Percentiles rank a stretch among this genome's conserved stretches.
Evolutionary conservation across 441 rosid species (phyloP).

Genomic region (Capsella rubella): DNA sequence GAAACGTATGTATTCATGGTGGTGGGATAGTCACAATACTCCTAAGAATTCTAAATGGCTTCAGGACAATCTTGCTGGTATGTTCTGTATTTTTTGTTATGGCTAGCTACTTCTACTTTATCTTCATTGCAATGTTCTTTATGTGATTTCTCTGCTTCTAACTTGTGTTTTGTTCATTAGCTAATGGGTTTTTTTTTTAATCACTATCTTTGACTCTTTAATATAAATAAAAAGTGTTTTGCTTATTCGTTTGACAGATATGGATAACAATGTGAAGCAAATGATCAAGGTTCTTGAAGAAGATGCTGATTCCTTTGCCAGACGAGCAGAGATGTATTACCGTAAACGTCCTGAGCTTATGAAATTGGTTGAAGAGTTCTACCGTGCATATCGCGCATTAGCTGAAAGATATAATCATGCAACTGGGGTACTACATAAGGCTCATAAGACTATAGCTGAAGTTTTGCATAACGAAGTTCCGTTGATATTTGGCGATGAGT

Average conservation of each 20-base stretch:
- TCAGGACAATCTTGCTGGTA: slow-evolving; percentile 94
- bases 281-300: slow-evolving; percentile 98
- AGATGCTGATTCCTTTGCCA: slow-evolving; percentile 99
- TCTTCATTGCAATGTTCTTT: background rate
- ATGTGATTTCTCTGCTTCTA: background rate
- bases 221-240: background rate
- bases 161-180: background rate
- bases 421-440: slow-evolving; percentile 85
- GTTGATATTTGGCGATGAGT: slow-evolving; percentile 67
- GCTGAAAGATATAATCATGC: slow-evolving; percentile 99
- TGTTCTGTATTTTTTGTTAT: background rate
- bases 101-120: background rate
- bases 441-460: slow-evolving; percentile 89
- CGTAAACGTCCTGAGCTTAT: slow-evolving; percentile 95
- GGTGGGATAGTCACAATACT: slow-evolving; percentile 97
- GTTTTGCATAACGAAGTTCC: slow-evolving; percentile 91
- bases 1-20: slow-evolving; percentile 83
- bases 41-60: slow-evolving; percentile 98
- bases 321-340: slow-evolving; percentile 97
- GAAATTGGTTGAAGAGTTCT: slow-evolving; percentile 98
- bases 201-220: background rate
- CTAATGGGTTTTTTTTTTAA: background rate
- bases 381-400: slow-evolving; percentile 94
- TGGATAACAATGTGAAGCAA: slow-evolving; percentile 90
- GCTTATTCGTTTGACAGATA: slow-evolving; percentile 56